Evolutionary conservation across 2,329 filamentous ascomycete species (phyloP).

Genomic region (Magnaporthales sp.): DNA sequence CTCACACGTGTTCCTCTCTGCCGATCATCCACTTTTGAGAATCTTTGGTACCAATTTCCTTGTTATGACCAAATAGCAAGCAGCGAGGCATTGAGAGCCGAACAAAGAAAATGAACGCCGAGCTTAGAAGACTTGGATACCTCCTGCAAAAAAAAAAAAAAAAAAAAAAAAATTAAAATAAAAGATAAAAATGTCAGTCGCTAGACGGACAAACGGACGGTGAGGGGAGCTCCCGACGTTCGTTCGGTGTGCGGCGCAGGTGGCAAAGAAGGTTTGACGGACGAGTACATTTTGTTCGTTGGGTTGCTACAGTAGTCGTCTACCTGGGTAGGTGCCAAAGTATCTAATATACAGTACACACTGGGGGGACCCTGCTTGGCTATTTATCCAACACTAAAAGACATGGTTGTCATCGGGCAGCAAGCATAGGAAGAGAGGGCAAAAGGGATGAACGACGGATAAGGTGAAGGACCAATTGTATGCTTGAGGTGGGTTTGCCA

Average conservation of each 20-base stretch:
- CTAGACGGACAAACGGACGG: not conserved
- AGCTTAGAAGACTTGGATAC: no score
- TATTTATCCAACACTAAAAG: not conserved
- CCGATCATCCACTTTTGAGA: not conserved
- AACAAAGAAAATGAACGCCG: not conserved
- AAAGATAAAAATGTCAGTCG: no score
- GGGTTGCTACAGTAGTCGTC: not conserved
- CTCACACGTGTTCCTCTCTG: not conserved
- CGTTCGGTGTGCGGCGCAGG: not conserved
- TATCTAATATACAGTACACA: not conserved
- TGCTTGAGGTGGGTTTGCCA: not conserved
- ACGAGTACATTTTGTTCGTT: not conserved
- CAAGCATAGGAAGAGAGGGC: not conserved
- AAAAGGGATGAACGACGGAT: not conserved
- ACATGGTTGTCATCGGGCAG: not conserved
- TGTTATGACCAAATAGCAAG: not conserved
- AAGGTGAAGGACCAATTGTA: not conserved
- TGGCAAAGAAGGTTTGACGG: not conserved
- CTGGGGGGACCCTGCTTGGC: not conserved
- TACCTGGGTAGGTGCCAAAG: not conserved
- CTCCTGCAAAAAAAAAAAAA: no score
- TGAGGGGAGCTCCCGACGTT: not conserved
- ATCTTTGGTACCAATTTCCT: not conserved
- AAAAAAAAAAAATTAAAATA: no score
- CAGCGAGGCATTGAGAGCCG: not conserved